Evolutionary conservation across 192 early-diverging fungal species (phyloP), one percentile per base, ranked within the genome.

Genomic region (Backusella tuberculispora): DNA sequence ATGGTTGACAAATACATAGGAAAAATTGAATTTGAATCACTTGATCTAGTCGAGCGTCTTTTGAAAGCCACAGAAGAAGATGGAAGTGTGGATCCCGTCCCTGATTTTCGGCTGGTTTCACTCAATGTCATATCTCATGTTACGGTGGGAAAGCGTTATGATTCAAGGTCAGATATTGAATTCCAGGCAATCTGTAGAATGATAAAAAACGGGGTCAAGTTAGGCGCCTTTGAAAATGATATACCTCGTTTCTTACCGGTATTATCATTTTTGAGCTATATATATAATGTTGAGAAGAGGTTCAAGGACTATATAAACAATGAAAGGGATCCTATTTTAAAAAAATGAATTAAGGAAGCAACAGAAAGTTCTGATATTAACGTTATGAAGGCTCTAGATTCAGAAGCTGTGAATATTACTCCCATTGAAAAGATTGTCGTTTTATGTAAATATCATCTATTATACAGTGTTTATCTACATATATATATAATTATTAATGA

Each of bases 61-160:
- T 14, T 72, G 2, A n/a, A 60, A 40, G 13, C 15, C 19, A 72
- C 70, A 8, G 48, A 50, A 38, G 41, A 15, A n/a, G 37, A 63
- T 13, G 70, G 70, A 6, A 53, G 34, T 14, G 70, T 72, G 12
- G n/a, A 50, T 42, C 70, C 70, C 10, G 6, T 21, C 13, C 15
- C 37, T 21, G 17, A 53, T 14, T 14, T 60, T 19, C 15, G 6
- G 4, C 9, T 72, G 29, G n/a, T 19, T 8, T 42, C 70, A 37
- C 13, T 56, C 9, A 72, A 72, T 60, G 48, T 72, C 5, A 72
- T 72, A 0, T 37, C 38, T 15, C 37, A 24, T 46, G 24, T 44
- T 6, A 24, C 26, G 1, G 21, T 72, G 10, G 42, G 66, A 12
- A 68, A 42, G 12, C n/a, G 66, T 1, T 68, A 44, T 7, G 21